Conservation (phyloP, 1,284 basidiomycete species). For the Peniophora sp. region DNA sequence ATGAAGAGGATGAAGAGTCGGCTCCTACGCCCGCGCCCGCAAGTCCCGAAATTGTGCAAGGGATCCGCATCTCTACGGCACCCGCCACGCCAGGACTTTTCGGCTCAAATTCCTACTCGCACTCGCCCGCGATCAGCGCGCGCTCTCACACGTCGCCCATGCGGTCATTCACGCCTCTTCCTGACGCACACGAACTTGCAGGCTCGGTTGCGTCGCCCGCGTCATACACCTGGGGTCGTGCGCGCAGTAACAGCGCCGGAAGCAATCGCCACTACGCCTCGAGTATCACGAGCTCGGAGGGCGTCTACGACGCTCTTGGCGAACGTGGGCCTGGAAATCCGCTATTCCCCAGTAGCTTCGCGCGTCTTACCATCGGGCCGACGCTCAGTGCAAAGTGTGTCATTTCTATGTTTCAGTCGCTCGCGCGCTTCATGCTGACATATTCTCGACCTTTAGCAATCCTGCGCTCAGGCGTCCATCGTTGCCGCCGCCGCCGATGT, state of each 20-base stretch:
- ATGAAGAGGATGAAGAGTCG: constrained; percentile 12
- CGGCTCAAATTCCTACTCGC: not conserved
- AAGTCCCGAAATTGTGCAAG: constrained; percentile 34
- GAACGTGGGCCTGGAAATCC: constrained; percentile 56
- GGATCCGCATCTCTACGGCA: constrained; percentile 48
- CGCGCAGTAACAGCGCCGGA: constrained; percentile 2
- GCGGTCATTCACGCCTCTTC: constrained; percentile 8
- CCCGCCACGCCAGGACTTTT: constrained; percentile 17
- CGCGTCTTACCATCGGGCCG: constrained; percentile 6
- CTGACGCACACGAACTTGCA: not conserved
- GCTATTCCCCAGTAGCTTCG: constrained; percentile 37
- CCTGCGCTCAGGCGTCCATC: not conserved
- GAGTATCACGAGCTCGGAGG: constrained; percentile 11
- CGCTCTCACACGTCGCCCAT: constrained; percentile 2
- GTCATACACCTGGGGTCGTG: not conserved
- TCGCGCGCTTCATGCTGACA: not conserved
- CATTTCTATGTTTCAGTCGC: not conserved
- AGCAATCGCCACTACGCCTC: constrained; percentile 8
- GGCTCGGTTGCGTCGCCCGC: not conserved
- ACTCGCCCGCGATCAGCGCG: not conserved
- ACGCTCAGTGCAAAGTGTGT: constrained; percentile 4
- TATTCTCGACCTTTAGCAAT: not conserved
- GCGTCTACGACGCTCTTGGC: constrained; percentile 30
- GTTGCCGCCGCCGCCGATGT: not conserved
- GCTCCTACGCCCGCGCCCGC: constrained; percentile 1